Evolutionary conservation across 2,329 filamentous ascomycete species (phyloP).

Genomic region (Neonectria coccinea): DNA sequence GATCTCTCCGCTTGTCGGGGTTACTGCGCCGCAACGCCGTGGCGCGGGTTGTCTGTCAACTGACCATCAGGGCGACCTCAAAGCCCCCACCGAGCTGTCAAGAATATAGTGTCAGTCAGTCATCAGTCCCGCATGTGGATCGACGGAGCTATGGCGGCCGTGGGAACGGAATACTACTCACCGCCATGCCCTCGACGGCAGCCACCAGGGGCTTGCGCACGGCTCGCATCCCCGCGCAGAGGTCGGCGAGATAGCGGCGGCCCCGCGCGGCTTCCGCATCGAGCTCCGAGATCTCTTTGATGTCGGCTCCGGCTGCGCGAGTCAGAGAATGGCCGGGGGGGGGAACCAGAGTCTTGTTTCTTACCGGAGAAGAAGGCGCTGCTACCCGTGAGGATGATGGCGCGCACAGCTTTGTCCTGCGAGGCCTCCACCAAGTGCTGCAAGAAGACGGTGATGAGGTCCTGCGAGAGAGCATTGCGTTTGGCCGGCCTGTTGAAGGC

Average conservation of each 20-base stretch:
- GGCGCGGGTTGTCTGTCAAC: slow-evolving; percentile 22
- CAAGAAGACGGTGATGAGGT: slow-evolving; percentile 60
- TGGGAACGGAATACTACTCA: slow-evolving; percentile 46
- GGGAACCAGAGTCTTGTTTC: background rate
- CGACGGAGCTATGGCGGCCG: background rate
- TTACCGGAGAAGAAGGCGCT: slow-evolving; percentile 52
- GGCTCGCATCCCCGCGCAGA: slow-evolving; percentile 50
- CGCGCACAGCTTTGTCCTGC: slow-evolving; percentile 47
- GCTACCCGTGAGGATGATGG: slow-evolving; percentile 53
- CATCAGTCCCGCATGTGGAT: background rate
- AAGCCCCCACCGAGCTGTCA: slow-evolving; percentile 62
- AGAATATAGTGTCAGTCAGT: slow-evolving; percentile 27
- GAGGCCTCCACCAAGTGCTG: slow-evolving; percentile 41
- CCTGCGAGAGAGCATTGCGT: slow-evolving; percentile 67
- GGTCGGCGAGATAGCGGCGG: slow-evolving; percentile 54
- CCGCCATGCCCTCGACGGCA: slow-evolving; percentile 63
- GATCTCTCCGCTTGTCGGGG: background rate
- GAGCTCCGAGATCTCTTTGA: slow-evolving; percentile 50
- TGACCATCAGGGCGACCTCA: slow-evolving; percentile 60
- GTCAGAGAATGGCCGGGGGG: background rate
- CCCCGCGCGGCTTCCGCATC: slow-evolving; percentile 48
- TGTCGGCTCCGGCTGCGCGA: slow-evolving; percentile 50
- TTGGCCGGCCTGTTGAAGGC: slow-evolving; percentile 66
- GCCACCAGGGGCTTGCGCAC: slow-evolving; percentile 61
- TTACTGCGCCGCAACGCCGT: slow-evolving; percentile 8